Evolutionary conservation across 1,284 basidiomycete genomes (phyloP).

Genomic region (Ganoderma sinense): DNA sequence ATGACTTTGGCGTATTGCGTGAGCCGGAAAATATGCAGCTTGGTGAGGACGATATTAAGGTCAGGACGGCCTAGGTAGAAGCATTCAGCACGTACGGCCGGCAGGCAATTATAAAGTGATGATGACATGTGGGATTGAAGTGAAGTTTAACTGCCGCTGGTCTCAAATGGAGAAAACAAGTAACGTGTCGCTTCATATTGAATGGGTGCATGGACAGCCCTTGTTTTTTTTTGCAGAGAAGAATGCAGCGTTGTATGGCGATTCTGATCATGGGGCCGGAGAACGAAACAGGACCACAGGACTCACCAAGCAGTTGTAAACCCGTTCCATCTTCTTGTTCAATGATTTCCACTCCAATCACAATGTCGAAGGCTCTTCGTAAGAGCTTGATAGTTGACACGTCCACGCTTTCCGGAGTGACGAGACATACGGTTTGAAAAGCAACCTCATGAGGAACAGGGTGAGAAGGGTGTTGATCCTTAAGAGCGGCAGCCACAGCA

Average conservation of each 20-base stretch:
- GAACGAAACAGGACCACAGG: neutral
- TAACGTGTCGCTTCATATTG: neutral
- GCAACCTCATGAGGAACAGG: constrained; percentile 62
- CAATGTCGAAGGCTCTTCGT: constrained; percentile 82
- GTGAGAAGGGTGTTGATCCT: constrained; percentile 74
- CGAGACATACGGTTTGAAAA: constrained; percentile 91
- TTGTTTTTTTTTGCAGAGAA: neutral
- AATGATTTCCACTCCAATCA: constrained; percentile 92
- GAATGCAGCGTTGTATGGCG: neutral
- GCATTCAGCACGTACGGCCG: neutral
- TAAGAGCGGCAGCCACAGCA: constrained; percentile 83
- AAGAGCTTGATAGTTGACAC: constrained; percentile 87
- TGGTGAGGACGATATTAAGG: constrained; percentile 91
- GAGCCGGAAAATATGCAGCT: constrained; percentile 94
- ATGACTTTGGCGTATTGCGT: constrained; percentile 88
- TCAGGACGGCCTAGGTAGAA: constrained; percentile 83
- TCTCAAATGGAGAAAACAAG: neutral
- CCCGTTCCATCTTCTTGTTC: constrained; percentile 66
- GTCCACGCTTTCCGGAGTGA: constrained; percentile 92
- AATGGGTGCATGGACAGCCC: neutral
- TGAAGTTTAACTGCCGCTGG: too few relatives aligned
- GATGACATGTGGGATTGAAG: neutral
- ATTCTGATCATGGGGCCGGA: neutral
- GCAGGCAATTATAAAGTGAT: constrained; percentile 4
- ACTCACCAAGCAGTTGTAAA: constrained; percentile 85